A percentile compares a stretch with the other conserved stretches of the same genome.
Evolutionary conservation across 2,329 filamentous ascomycete species (phyloP).

Genomic region (Grosmannia clavigera): DNA sequence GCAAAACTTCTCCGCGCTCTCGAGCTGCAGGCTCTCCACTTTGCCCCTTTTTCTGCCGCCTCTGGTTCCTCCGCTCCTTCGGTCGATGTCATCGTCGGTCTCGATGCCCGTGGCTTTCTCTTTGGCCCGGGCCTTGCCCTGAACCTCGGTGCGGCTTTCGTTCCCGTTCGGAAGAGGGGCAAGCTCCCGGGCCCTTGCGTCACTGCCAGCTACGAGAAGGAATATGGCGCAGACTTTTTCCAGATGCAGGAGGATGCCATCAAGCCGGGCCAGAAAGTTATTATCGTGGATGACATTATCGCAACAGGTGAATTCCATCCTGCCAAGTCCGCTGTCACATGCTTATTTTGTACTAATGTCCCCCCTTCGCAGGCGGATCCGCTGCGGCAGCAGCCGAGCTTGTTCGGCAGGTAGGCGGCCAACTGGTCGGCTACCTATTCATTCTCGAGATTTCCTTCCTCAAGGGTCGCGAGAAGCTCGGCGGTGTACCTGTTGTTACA

Average conservation of each 20-base stretch:
- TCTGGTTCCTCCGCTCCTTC: slow-evolving; percentile 41
- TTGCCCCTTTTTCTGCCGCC: slow-evolving; percentile 18
- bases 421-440: slow-evolving; percentile 83
- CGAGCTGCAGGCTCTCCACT: slow-evolving; percentile 65
- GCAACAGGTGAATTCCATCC: slow-evolving; percentile 64
- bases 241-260: slow-evolving; percentile 88
- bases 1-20: slow-evolving; percentile 69
- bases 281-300: slow-evolving; percentile 96
- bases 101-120: slow-evolving; percentile 90
- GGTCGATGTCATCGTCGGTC: slow-evolving; percentile 76
- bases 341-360: not conserved
- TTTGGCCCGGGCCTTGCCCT: slow-evolving; percentile 86
- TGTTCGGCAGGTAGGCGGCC: slow-evolving; percentile 72
- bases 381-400: slow-evolving; percentile 79
- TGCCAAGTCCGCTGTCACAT: not conserved
- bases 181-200: slow-evolving; percentile 86
- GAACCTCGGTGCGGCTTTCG: slow-evolving; percentile 72
- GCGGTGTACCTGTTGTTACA: slow-evolving; percentile 64
- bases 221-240: slow-evolving; percentile 91
- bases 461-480: slow-evolving; percentile 81
- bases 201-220: slow-evolving; percentile 82
- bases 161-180: slow-evolving; percentile 86
- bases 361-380: slow-evolving; percentile 58
- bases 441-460: slow-evolving; percentile 92
- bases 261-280: slow-evolving; percentile 73